phyloP scores from a whole-genome alignment of 2,329 filamentous ascomycete species.

The Penicillium freii region DNA sequence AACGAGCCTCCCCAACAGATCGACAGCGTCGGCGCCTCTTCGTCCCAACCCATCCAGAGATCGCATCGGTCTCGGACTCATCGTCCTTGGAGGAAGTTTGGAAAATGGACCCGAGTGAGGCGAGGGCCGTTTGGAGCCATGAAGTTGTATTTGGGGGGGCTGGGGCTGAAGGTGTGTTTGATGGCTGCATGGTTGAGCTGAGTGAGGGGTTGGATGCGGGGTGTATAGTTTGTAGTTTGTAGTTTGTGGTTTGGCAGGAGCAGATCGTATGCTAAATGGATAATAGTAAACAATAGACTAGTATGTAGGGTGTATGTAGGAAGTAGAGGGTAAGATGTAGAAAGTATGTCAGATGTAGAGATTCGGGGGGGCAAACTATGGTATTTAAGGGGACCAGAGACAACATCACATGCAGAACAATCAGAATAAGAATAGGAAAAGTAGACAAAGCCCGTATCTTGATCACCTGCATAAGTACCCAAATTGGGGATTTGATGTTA shows the following conservation, averaged over 20 bases:
- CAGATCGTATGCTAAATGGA: neutral
- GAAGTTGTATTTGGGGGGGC: neutral
- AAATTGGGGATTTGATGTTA: neutral
- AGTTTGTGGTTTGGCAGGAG: neutral
- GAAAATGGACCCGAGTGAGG: slow-evolving; percentile 15
- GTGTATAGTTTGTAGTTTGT: neutral
- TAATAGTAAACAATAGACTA: neutral
- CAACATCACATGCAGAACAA: neutral
- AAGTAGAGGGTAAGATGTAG: neutral
- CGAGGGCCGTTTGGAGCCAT: slow-evolving; percentile 14
- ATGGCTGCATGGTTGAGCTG: neutral
- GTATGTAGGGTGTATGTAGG: neutral
- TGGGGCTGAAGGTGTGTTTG: neutral
- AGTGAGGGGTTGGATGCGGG: neutral
- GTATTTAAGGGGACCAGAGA: neutral
- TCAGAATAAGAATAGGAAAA: neutral
- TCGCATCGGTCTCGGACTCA: slow-evolving; percentile 19
- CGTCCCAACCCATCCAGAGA: slow-evolving; percentile 22
- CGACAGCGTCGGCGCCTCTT: slow-evolving; percentile 19
- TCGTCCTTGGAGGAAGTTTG: neutral
- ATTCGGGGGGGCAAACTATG: neutral
- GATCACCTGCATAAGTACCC: neutral
- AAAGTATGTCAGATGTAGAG: neutral
- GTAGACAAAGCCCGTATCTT: neutral
- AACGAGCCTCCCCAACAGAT: slow-evolving; percentile 20